Evolutionary conservation across 164 flowering plant genomes (phyloP).

Genomic region (Umbellularia californica): DNA sequence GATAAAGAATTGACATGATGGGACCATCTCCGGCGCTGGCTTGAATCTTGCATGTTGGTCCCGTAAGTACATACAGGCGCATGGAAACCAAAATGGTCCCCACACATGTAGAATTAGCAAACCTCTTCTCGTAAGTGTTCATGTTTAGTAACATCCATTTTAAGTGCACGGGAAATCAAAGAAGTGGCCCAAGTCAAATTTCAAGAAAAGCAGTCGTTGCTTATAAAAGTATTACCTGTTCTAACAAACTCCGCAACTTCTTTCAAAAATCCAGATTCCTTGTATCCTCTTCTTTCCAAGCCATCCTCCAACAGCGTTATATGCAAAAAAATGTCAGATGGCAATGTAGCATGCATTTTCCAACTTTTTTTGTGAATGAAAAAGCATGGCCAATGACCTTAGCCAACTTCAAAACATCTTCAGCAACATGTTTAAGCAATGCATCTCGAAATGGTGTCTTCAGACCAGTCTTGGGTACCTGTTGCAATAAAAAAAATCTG

Average conservation of each 20-base stretch:
- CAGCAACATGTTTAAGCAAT: conserved; percentile 74
- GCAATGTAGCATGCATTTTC: neutral
- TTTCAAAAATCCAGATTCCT: conserved; percentile 84
- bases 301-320: conserved; percentile 59
- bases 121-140: too few species aligned
- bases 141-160: too few species aligned
- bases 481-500: neutral
- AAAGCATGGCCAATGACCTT: conserved; percentile 43
- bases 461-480: conserved; percentile 85
- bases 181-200: too few species aligned
- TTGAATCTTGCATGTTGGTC: too few species aligned
- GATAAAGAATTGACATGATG: too few species aligned
- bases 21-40: too few species aligned
- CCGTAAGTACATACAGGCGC: too few species aligned
- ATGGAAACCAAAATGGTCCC: too few species aligned
- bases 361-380: neutral
- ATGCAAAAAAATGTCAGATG: neutral
- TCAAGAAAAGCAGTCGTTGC: neutral
- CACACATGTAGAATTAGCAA: too few species aligned
- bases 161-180: too few species aligned
- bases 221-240: conserved; percentile 48
- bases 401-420: conserved; percentile 78
- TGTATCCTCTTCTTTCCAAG: conserved; percentile 89
- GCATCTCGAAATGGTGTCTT: conserved; percentile 95
- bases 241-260: conserved; percentile 80